Evolutionary conservation across 2,329 filamentous ascomycete genomes (phyloP), one percentile per base, ranked within the genome.

Genomic region (Bipolaris cookei): DNA sequence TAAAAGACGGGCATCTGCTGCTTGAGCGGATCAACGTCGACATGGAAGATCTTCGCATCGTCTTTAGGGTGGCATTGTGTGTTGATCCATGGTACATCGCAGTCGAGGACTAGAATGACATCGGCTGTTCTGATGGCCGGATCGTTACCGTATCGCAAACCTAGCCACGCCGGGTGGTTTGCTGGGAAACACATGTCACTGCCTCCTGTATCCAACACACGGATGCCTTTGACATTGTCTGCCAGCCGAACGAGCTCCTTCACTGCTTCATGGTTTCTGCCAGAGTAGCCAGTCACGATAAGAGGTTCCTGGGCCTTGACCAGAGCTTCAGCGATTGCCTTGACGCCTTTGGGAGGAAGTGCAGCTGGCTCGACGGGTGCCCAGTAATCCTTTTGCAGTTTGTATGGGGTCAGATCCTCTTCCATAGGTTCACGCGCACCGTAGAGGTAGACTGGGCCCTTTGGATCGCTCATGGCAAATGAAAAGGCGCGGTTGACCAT

Each of bases 11-110:
- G 82, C 77, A 86, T 85, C 61, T 85, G 81, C 59, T 85, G 82
- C 59, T 90, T 90, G 20, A 90, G 76, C 1, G 88, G 86, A 61
- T 90, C 88, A 34, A 85, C 80, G 63, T 90, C 88, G 47, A 90
- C 79, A 64, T 90, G 88, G 55, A 85, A 83, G 61, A 90, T 84
- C 57, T 81, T 85, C 2, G 86, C 83, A 6, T 79, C 76, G 1
- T 79, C 74, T 3, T 79, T 81, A 0, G 88, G 88, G 43, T 82
- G 82, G 76, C 84, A 88, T 59, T 87, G 86, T 0, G 91, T 95
- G n/a, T 89, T 88, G 53, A 97, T 92, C 92, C 92, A 97, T 0
- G 93, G 93, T 0, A 97, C 92, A 70, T 97, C 93, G 62, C 92
- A 96, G 75, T 97, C 90, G 21, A 96, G 72, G 2, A 97, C 88